phyloP scores from a whole-genome alignment of 2,329 filamentous ascomycete genomes.

The Plenodomus tracheiphilus region DNA sequence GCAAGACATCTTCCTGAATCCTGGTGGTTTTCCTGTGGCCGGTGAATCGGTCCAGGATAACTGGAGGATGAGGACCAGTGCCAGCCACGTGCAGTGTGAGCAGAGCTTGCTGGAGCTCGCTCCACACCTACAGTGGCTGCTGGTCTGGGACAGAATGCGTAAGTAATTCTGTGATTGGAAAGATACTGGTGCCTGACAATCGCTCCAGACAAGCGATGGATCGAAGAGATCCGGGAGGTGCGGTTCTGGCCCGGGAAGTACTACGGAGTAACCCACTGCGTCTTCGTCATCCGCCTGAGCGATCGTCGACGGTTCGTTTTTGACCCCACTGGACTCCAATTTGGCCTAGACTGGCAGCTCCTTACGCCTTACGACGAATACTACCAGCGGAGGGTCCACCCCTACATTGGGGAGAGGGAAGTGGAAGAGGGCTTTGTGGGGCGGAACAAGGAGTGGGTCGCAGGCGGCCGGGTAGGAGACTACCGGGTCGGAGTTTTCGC shows the following conservation, averaged over 20 bases:
- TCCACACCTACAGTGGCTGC: neutral
- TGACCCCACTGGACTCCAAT: conserved; percentile 22
- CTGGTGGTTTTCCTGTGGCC: neutral
- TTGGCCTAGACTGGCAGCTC: conserved; percentile 17
- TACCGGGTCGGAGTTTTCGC: neutral
- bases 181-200: neutral
- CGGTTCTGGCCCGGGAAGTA: neutral
- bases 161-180: too few relatives aligned
- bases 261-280: conserved; percentile 5
- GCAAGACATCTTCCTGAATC: neutral
- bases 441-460: neutral
- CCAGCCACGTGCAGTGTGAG: neutral
- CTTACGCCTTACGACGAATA: conserved; percentile 2
- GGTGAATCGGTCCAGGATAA: neutral
- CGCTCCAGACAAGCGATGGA: neutral
- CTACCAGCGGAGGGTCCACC: neutral
- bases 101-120: neutral
- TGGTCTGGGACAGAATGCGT: too few relatives aligned
- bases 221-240: conserved; percentile 1
- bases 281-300: conserved; percentile 1
- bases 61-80: neutral
- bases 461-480: neutral
- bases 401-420: neutral
- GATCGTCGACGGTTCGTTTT: conserved; percentile 5
- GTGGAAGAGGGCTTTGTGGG: neutral